These are phyloP conservation scores for Monilinia laxa DNA, from an alignment of 2,329 filamentous ascomycete genomes.

Conservation along the genomic window DNA sequence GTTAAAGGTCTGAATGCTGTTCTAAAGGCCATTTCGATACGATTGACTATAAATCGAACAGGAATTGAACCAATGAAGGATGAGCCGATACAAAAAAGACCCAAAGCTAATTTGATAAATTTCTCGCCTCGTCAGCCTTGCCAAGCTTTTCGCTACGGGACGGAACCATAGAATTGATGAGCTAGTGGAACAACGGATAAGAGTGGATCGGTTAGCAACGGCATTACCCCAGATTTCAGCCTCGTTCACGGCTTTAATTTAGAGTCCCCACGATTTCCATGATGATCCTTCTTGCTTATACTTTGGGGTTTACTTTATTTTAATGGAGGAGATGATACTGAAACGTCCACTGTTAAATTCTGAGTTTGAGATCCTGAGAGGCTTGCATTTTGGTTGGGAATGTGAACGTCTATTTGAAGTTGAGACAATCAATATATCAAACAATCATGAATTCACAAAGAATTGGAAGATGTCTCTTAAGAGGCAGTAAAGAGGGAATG, in stretches of 20 bases:
- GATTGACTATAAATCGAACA: neutral
- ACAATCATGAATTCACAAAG: slow-evolving; percentile 22
- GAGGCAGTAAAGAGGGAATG: neutral
- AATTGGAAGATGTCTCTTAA: slow-evolving; percentile 19
- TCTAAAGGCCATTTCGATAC: slow-evolving; percentile 32
- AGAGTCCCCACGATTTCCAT: slow-evolving; percentile 4
- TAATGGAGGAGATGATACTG: neutral
- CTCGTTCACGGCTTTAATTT: slow-evolving; percentile 8
- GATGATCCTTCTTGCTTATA: neutral
- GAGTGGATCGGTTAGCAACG: slow-evolving; percentile 16
- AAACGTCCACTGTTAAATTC: neutral
- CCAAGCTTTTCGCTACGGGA: neutral
- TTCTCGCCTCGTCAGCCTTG: slow-evolving; percentile 22
- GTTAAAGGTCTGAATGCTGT: slow-evolving; percentile 32
- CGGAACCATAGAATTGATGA: neutral
- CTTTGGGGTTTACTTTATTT: neutral
- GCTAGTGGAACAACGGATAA: neutral
- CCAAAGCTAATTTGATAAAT: neutral
- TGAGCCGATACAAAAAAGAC: neutral
- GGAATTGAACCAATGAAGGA: neutral
- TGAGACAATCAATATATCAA: slow-evolving; percentile 3
- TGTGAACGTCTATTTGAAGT: neutral
- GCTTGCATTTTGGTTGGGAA: neutral
- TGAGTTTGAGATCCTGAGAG: neutral
- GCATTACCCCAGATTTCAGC: slow-evolving; percentile 22